Evolutionary conservation across 2,329 filamentous ascomycete species (phyloP), one percentile per base, ranked within the genome.

Genomic region (Xylariaceae sp.): DNA sequence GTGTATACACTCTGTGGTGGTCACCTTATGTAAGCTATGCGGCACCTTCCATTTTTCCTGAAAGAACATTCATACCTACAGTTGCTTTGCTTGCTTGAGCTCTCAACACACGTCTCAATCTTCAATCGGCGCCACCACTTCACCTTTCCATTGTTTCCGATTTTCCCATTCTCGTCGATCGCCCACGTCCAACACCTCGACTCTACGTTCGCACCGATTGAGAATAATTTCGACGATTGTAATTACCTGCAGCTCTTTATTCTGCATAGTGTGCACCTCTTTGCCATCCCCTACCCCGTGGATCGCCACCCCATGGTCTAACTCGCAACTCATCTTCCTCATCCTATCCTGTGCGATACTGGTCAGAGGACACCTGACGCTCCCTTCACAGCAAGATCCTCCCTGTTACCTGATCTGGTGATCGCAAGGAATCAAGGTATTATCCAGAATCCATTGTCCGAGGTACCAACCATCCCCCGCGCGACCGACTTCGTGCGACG

Each of bases 11-110:
- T 43, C 44, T 58, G 47, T 58, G n/a, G n/a, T n/a, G n/a, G n/a
- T n/a, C n/a, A 40, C 50, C 51, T 48, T 20, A 41, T 45, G 57
- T 51, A 47, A 37, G 47, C 52, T 37, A 54, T 56, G 56, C 57
- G 57, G 59, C 59, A 43, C 54, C 51, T 48, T 41, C 10, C 5
- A 40, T 20, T 19, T 18, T 48, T 16, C n/a, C 56, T 60, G 48
- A 56, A 56, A 53, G 32, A 16, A 37, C 6, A 3, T 37, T n/a
- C n/a, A n/a, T n/a, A n/a, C n/a, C n/a, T n/a, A n/a, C n/a, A n/a
- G n/a, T n/a, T n/a, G n/a, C n/a, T n/a, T n/a, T n/a, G n/a, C n/a
- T 26, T 26, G 23, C 32, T 37, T 37, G 32, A 37, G 32, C 23
- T 26, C 23, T n/a, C n/a, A n/a, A n/a, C 4, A 26, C 23, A 4